Evolutionary conservation across 768 basidiomycete genomes (phyloP), one percentile per base, ranked within the genome.

Genomic region (Suillus fuscotomentosus): DNA sequence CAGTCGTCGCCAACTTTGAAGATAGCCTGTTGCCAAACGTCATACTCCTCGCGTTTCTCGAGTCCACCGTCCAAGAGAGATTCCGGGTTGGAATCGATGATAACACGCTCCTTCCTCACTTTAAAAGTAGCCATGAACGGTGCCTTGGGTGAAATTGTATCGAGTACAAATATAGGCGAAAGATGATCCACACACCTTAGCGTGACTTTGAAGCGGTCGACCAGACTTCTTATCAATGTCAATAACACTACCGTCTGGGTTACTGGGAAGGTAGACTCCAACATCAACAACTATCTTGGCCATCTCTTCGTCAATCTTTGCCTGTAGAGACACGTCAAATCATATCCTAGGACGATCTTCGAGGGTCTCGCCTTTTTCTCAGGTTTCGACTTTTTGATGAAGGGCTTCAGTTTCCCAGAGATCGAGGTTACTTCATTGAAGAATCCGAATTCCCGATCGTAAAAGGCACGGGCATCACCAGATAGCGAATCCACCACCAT

Each of bases 41-140:
- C 95, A 72, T 91, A 93, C 69, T 89, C 83, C 53, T 81, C 80
- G 36, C 76, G 83, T 51, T 77, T 88, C 70, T 88, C 87, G 38
- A 80, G 73, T 15, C 78, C 81, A n/a, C 82, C 86, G 34, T 89
- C 84, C 60, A 94, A 74, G 34, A 95, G 79, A 20, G 88, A 87
- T 64, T 95, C 91, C 0, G 92, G 88, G 71, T 95, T 84, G 13
- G 83, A 82, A 65, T 88, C 80, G 24, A 94, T 77, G 24, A 88
- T 84, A 27, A 89, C 72, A 6, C 85, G 82, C 67, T 95, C 90
- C 75, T 98, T 97, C 63, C 92, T 86, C 27, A 99, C 97, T 81
- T 97, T 97, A 84, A 99, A 99, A 1, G 97, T 98, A 1, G 97
- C 97, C 97, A 99, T 99, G 81, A 99, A 99, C 0, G 97, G 97